A percentile compares a stretch with the other conserved stretches of the same genome.
These are phyloP conservation scores for Stereum hirsutum DNA, from an alignment of 1,284 basidiomycete species.

Conservation along the genomic window DNA sequence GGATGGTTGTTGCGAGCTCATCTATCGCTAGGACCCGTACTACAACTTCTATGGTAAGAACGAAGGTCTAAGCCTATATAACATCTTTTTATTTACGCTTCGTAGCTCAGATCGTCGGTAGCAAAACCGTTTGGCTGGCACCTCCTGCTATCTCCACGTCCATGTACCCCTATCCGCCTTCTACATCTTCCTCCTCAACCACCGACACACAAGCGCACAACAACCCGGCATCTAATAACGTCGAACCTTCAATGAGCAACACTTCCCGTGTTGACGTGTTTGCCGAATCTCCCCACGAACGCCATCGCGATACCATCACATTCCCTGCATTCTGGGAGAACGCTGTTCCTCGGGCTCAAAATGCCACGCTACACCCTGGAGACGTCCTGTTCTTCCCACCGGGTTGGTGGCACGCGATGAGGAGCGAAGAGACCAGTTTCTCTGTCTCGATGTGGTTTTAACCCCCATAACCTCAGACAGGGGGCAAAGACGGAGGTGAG, in stretches of 20 bases:
- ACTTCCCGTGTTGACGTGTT: conserved; percentile 69
- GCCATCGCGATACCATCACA: conserved; percentile 14
- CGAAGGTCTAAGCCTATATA: too few species aligned
- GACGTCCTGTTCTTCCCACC: conserved; percentile 85
- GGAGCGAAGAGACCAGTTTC: conserved; percentile 67
- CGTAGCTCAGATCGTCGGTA: conserved; percentile 79
- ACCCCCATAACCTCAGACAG: too few species aligned
- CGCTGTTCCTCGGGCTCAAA: conserved; percentile 58
- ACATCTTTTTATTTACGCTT: too few species aligned
- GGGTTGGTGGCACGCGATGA: conserved; percentile 93
- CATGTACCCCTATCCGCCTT: conserved; percentile 45
- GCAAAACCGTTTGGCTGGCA: conserved; percentile 90
- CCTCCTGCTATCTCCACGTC: conserved; percentile 46
- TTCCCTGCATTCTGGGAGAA: conserved; percentile 44
- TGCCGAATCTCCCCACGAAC: conserved; percentile 14
- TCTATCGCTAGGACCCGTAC: conserved; percentile 70
- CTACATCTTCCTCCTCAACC: conserved; percentile 5
- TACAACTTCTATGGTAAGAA: conserved; percentile 83
- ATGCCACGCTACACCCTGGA: conserved; percentile 65
- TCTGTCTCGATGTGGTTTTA: conserved; percentile 81
- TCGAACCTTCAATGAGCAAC: conserved; percentile 43
- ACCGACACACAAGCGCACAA: conserved; percentile 18
- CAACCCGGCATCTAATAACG: conserved; percentile 29
- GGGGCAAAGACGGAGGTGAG: too few species aligned
- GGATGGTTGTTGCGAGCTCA: conserved; percentile 4